Evolutionary conservation across 192 early-diverging fungal genomes (phyloP).

Genomic region (Podila horticola): DNA sequence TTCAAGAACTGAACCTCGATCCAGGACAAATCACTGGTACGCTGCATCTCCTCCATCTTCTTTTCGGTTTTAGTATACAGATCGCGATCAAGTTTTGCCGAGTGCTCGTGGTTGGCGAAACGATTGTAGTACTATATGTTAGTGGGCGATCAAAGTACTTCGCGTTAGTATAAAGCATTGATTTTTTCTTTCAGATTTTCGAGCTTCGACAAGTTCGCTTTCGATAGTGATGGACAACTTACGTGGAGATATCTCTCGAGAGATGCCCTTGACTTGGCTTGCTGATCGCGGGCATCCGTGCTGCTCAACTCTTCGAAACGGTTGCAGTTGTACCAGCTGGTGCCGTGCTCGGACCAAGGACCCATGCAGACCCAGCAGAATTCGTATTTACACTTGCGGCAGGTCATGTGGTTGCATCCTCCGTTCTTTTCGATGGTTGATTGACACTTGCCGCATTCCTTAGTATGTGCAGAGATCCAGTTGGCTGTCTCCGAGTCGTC

Average conservation of each 20-base stretch:
- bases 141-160: not conserved
- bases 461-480: slow-evolving; percentile 95
- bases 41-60: slow-evolving; percentile 98
- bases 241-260: slow-evolving; percentile 97
- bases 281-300: slow-evolving; percentile 84
- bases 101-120: slow-evolving; percentile 98
- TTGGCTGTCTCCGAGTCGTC: slow-evolving; percentile 99
- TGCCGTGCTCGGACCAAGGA: slow-evolving; percentile 97
- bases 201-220: not conserved
- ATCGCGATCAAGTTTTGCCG: slow-evolving; percentile 85
- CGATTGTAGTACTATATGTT: slow-evolving; percentile 91
- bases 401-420: slow-evolving; percentile 99
- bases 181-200: no score
- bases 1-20: slow-evolving; percentile 98
- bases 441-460: slow-evolving; percentile 95
- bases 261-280: slow-evolving; percentile 86
- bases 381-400: slow-evolving; percentile 96
- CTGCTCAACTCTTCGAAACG: slow-evolving; percentile 93
- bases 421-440: slow-evolving; percentile 99
- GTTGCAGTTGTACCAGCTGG: slow-evolving; percentile 97
- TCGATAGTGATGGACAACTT: slow-evolving; percentile 28
- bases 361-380: slow-evolving; percentile 99
- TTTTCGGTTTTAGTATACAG: slow-evolving; percentile 87
- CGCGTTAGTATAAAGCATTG: not conserved
- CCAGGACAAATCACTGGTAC: slow-evolving; percentile 90